phyloP scores from a whole-genome alignment of 2,329 filamentous ascomycete genomes.

The Alternaria hordeiaustralica region DNA sequence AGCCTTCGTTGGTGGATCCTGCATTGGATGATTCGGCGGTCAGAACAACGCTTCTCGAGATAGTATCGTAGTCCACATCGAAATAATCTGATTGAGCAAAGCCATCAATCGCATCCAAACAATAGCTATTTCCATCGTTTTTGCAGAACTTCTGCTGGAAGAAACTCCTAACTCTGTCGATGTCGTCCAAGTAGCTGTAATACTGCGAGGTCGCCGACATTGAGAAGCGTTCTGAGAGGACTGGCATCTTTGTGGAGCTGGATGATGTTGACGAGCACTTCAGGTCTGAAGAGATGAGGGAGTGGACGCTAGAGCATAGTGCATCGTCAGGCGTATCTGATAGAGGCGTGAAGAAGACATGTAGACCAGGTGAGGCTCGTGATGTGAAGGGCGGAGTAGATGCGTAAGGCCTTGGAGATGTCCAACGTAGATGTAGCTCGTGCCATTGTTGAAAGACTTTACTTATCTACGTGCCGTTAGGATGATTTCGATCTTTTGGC shows the following conservation, averaged over 20 bases:
- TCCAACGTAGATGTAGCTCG: conserved; percentile 82
- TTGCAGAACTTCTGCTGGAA: conserved; percentile 61
- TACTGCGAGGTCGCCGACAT: conserved; percentile 72
- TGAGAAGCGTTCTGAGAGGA: conserved; percentile 65
- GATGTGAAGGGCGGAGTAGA: conserved; percentile 74
- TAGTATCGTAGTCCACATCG: conserved; percentile 79
- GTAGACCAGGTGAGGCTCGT: conserved; percentile 78
- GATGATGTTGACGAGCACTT: conserved; percentile 63
- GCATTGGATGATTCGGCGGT: conserved; percentile 66
- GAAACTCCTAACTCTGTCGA: conserved; percentile 63
- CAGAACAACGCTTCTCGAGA: conserved; percentile 69
- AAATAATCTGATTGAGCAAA: conserved; percentile 66
- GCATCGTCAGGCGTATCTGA: conserved; percentile 37
- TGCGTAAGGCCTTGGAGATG: conserved; percentile 64
- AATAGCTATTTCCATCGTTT: conserved; percentile 42
- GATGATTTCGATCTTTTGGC: neutral
- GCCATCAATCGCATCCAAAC: conserved; percentile 56
- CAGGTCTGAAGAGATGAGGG: conserved; percentile 61
- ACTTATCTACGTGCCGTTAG: conserved; percentile 58
- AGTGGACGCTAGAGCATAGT: conserved; percentile 66
- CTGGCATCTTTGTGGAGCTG: conserved; percentile 67
- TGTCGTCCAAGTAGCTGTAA: conserved; percentile 67
- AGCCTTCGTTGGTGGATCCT: conserved; percentile 35
- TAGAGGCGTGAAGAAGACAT: conserved; percentile 75
- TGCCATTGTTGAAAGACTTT: conserved; percentile 68